Conservation (phyloP, 192 early-diverging fungal species). For the Coemansia sp. region DNA sequence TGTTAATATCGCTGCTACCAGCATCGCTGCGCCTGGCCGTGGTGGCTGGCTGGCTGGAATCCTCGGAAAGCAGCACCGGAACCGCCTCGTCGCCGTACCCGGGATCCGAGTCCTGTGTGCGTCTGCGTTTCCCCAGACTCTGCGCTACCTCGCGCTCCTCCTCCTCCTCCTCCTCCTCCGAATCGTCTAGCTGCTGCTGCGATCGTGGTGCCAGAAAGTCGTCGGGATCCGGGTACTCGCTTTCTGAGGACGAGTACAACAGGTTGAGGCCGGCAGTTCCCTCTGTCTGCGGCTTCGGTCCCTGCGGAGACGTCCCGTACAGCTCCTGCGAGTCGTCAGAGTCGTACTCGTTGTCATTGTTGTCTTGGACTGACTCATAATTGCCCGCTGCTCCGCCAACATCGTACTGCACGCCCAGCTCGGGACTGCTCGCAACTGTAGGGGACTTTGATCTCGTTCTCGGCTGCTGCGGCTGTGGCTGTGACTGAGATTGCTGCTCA, state of each 20-base stretch:
- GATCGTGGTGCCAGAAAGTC: neutral
- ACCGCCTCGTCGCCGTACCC: constrained; percentile 26
- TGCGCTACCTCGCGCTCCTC: neutral
- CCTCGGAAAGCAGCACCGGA: constrained; percentile 16
- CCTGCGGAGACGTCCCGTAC: neutral
- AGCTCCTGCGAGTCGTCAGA: constrained; percentile 1
- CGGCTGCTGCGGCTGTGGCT: neutral
- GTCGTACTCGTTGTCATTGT: neutral
- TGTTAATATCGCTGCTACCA: too few species aligned
- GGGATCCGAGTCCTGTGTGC: constrained; percentile 13
- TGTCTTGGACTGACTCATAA: constrained; percentile 6
- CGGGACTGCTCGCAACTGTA: constrained; percentile 13
- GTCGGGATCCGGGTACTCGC: constrained; percentile 1
- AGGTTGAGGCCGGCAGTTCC: neutral
- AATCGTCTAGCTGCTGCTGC: too few species aligned
- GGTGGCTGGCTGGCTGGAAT: neutral
- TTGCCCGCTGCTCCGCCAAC: neutral
- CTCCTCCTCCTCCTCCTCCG: too few species aligned
- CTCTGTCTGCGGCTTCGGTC: neutral
- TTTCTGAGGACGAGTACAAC: neutral
- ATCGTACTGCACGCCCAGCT: constrained; percentile 22
- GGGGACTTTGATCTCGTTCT: neutral
- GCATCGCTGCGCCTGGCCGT: too few species aligned
- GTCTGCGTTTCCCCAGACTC: constrained; percentile 47
- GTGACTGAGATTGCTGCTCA: constrained; percentile 2